These are phyloP conservation scores for Globisporangium paddicum DNA, from an alignment of 352 stramenopile species.

Conservation along the genomic window DNA sequence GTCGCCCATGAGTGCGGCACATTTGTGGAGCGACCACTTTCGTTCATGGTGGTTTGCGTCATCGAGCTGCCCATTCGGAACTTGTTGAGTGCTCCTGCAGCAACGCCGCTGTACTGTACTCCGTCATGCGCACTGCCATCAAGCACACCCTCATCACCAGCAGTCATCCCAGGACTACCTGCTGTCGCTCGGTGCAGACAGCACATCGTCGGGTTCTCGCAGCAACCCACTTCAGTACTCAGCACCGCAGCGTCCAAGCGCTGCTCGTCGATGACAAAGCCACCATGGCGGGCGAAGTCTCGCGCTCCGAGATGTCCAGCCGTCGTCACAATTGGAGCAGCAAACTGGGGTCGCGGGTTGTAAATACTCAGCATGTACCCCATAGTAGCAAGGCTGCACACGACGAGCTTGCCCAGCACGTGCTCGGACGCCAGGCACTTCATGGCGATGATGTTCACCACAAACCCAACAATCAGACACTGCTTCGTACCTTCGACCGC, in stretches of 20 bases:
- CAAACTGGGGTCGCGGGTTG: constrained; percentile 25
- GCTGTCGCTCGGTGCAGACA: constrained; percentile 39
- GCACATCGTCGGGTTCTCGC: constrained; percentile 36
- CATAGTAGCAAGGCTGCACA: constrained; percentile 45
- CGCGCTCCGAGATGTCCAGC: background rate
- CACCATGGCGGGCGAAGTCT: background rate
- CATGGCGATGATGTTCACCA: constrained; percentile 73
- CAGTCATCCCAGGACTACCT: background rate
- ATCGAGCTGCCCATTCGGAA: constrained; percentile 59
- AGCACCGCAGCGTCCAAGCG: constrained; percentile 14
- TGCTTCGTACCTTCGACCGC: constrained; percentile 60
- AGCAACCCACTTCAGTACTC: constrained; percentile 26
- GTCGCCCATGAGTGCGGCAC: constrained; percentile 50
- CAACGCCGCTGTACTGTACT: background rate
- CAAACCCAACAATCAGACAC: constrained; percentile 70
- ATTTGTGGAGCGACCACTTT: constrained; percentile 41
- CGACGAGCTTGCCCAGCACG: constrained; percentile 54
- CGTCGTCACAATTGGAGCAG: background rate
- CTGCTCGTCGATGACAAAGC: background rate
- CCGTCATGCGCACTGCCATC: background rate
- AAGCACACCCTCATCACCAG: background rate
- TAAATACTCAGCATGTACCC: constrained; percentile 54
- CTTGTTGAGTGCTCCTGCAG: constrained; percentile 22
- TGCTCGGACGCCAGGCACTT: constrained; percentile 61
- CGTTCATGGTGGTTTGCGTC: constrained; percentile 38